Evolutionary conservation across 441 rosid species (phyloP).

Genomic region (Dalechampia spathulata): DNA sequence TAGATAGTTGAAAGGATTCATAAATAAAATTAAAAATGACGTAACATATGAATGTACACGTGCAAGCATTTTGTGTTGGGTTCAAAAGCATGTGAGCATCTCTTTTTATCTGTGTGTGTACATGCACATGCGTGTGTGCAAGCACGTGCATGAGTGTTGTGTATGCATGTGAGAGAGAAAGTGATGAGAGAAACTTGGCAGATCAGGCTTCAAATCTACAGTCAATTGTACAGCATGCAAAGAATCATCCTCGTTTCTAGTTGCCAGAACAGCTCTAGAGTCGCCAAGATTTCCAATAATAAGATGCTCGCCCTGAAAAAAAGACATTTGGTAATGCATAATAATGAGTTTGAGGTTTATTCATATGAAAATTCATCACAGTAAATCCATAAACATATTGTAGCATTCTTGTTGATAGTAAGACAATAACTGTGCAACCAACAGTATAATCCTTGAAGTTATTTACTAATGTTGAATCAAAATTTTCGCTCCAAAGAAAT

Average conservation of each 20-base stretch:
- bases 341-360: not conserved
- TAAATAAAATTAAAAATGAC: not conserved
- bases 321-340: conserved; percentile 5
- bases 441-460: too few relatives aligned
- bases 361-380: too few relatives aligned
- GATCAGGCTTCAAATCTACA: conserved; percentile 90
- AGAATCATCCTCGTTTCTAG: conserved; percentile 53
- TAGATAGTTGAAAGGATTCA: conserved; percentile 1
- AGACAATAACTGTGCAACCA: not conserved
- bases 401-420: too few relatives aligned
- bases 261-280: conserved; percentile 84
- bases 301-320: conserved; percentile 65
- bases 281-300: conserved; percentile 88
- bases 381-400: too few relatives aligned
- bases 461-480: too few relatives aligned
- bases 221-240: conserved; percentile 81
- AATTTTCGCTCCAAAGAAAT: too few relatives aligned
- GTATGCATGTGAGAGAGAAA: conserved; percentile 13
- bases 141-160: not conserved
- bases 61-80: not conserved
- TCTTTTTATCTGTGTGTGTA: not conserved
- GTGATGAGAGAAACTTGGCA: conserved; percentile 62
- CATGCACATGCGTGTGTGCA: not conserved
- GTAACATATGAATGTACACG: not conserved
- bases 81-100: too few relatives aligned